Percentiles rank a stretch among this genome's conserved stretches.
phyloP scores from a whole-genome alignment of 495 filamentous ascomycete genomes.

The Podospora pseudopauciseta region DNA sequence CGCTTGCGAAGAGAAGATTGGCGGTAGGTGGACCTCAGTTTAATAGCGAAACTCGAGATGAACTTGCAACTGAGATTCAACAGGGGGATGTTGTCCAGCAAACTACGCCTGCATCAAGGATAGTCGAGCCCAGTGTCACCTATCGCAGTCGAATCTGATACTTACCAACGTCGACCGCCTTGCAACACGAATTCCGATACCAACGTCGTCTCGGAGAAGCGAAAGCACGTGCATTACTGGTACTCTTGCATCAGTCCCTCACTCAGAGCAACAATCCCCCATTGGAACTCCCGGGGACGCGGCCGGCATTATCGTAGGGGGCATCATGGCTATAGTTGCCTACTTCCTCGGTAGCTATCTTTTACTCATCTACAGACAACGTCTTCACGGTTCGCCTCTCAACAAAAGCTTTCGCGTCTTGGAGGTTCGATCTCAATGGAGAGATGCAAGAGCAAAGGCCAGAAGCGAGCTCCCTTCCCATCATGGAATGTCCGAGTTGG shows the following conservation, averaged over 20 bases:
- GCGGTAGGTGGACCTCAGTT: neutral
- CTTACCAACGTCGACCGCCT: neutral
- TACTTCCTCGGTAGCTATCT: neutral
- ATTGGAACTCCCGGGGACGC: neutral
- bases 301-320: neutral
- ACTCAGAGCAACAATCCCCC: neutral
- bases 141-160: neutral
- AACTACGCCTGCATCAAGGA: neutral
- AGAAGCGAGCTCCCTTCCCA: neutral
- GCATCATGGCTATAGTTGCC: neutral
- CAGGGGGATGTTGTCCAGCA: neutral
- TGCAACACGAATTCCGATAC: neutral
- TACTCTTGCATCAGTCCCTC: too few relatives aligned
- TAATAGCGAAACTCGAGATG: neutral
- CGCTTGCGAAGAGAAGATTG: neutral
- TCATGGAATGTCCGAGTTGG: neutral
- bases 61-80: neutral
- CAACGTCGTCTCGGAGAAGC: neutral
- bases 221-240: neutral
- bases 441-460: neutral
- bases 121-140: neutral
- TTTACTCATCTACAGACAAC: neutral
- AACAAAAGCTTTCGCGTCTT: neutral
- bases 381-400: neutral
- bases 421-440: neutral